Evolutionary conservation across 2,329 filamentous ascomycete genomes (phyloP), one percentile per base, ranked within the genome.

Genomic region (Pseudogymnoascus sp.): DNA sequence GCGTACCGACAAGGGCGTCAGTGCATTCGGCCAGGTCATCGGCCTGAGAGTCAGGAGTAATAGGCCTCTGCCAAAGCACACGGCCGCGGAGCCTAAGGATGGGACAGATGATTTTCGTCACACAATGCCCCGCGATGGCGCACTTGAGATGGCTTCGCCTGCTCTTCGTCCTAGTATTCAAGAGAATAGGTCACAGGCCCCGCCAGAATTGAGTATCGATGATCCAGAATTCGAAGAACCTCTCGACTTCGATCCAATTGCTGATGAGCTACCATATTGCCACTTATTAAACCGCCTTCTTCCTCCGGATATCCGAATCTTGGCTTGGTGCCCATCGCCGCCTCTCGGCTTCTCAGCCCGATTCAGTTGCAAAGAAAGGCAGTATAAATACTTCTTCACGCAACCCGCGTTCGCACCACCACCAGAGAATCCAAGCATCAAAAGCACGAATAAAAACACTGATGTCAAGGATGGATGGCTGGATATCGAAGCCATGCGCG

Each of bases 331-430:
- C 72, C 91, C 93, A 0, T 80, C 84, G 30, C 90, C 89, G 14
- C 91, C 92, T 0, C 76, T 82, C 7, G 84, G 84, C 65, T 99
- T 99, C 75, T 92, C 90, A 35, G 94, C 94, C 4, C 87, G 94
- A 41, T 97, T 97, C 80, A 92, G 90, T 61, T 99, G 94, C 76
- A 85, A 88, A 65, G 92, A 97, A 76, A 84, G 94, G 22, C 88
- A 90, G 67, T 99, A 99, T 78, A 87, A 91, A 63, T 99, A 99
- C 76, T 97, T 96, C 79, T 99, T 99, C 78, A 97, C 94, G 0
- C 91, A 97, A 72, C 94, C 94, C 0, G 90, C 89, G 1, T 96
- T 91, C 71, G 78, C 85, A 2, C 91, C 91, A 0, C 79, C 84
- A 4, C 85, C 88, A 0, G 77, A 80, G 1, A 68, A 70, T 60